A percentile compares a stretch with the other conserved stretches of the same genome.
Conservation (phyloP, 2,329 filamentous ascomycete genomes). For the Arthrocladium fulminans region DNA sequence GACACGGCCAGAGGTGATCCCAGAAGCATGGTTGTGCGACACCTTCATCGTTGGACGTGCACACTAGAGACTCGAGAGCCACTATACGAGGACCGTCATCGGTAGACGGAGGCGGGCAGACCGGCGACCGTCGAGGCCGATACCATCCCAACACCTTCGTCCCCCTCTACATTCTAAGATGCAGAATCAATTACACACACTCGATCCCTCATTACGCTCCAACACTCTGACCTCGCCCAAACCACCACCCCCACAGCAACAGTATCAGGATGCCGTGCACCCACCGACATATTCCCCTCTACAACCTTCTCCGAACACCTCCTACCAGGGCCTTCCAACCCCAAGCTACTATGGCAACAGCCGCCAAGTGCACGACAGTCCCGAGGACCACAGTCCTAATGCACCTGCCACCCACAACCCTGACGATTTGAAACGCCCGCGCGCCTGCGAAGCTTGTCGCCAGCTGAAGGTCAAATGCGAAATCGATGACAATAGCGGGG, state of each 20-base stretch:
- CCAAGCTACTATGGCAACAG: slow-evolving; percentile 20
- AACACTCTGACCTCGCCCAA: slow-evolving; percentile 16
- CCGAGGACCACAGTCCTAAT: slow-evolving; percentile 17
- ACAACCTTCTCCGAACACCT: slow-evolving; percentile 20
- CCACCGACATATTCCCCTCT: slow-evolving; percentile 17
- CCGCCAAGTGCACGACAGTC: slow-evolving; percentile 17
- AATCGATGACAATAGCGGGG: slow-evolving; percentile 56
- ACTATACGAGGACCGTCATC: not conserved
- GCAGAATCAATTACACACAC: slow-evolving; percentile 8
- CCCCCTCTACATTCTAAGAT: not conserved
- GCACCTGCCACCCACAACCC: slow-evolving; percentile 22
- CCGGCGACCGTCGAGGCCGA: slow-evolving; percentile 4
- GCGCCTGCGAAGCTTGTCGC: slow-evolving; percentile 68
- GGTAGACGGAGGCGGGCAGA: not conserved
- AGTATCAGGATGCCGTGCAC: slow-evolving; percentile 13
- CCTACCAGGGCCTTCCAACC: slow-evolving; percentile 20
- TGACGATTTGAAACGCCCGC: slow-evolving; percentile 55
- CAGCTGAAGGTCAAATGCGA: slow-evolving; percentile 79
- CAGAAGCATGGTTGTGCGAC: not conserved
- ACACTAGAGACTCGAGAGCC: not conserved
- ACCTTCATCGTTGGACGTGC: not conserved
- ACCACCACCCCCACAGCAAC: slow-evolving; percentile 16
- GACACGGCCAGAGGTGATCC: too few species aligned
- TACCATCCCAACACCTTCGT: not conserved
- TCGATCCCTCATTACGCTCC: slow-evolving; percentile 18